Evolutionary conservation across 331 rosid genomes (phyloP).

Genomic region (Pyracantha coccinea): DNA sequence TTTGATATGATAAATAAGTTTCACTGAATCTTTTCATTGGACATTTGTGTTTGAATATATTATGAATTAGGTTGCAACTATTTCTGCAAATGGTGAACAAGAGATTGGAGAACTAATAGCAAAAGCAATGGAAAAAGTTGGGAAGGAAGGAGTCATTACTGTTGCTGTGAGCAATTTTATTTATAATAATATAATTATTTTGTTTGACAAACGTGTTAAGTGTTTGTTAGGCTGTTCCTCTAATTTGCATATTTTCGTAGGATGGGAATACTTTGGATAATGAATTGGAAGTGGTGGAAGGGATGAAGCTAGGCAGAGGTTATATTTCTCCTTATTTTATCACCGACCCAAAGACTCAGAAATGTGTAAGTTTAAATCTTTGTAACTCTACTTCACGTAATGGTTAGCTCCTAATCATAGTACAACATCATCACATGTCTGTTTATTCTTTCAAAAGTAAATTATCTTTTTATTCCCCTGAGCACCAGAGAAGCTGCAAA

Average conservation of each 20-base stretch:
- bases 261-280: slow-evolving; percentile 91
- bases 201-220: background rate
- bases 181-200: background rate
- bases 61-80: slow-evolving; percentile 69
- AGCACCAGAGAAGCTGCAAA: background rate
- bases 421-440: background rate
- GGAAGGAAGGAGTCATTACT: slow-evolving; percentile 94
- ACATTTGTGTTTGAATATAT: background rate
- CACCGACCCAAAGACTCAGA: slow-evolving; percentile 74
- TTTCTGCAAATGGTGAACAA: slow-evolving; percentile 91
- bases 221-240: slow-evolving; percentile 6
- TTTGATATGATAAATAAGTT: background rate
- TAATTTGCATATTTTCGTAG: slow-evolving; percentile 33
- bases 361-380: slow-evolving; percentile 62
- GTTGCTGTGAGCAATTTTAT: slow-evolving; percentile 50
- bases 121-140: slow-evolving; percentile 98
- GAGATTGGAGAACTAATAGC: slow-evolving; percentile 92
- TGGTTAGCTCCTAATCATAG: background rate
- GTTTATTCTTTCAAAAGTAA: background rate
- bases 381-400: background rate
- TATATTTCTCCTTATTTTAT: slow-evolving; percentile 90
- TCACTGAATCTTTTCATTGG: background rate
- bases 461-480: background rate
- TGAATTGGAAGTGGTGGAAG: slow-evolving; percentile 96
- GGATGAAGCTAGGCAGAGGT: slow-evolving; percentile 87